A percentile compares a stretch with the other conserved stretches of the same genome.
These are phyloP conservation scores for Thymus mandschuricus DNA, from an alignment of 257 asterid species.

Conservation along the genomic window DNA sequence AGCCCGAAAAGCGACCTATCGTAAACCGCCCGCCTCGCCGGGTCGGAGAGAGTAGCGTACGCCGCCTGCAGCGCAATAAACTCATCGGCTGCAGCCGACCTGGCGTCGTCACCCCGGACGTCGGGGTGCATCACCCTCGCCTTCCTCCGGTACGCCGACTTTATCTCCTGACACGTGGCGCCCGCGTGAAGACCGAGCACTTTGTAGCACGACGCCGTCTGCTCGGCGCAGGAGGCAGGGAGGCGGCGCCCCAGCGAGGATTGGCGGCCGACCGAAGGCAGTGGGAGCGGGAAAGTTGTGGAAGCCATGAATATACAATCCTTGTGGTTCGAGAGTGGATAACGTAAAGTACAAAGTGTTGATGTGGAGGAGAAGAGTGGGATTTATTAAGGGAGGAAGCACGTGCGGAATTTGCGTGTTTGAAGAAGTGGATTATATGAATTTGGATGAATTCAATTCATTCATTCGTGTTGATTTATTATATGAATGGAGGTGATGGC, in stretches of 20 bases:
- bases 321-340: background rate
- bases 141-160: slow-evolving; percentile 45
- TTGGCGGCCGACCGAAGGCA: slow-evolving; percentile 21
- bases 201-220: slow-evolving; percentile 38
- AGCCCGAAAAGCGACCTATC: slow-evolving; percentile 45
- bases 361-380: background rate
- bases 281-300: slow-evolving; percentile 37
- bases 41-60: slow-evolving; percentile 64
- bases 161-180: slow-evolving; percentile 48
- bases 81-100: slow-evolving; percentile 41
- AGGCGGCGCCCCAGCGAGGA: slow-evolving; percentile 28
- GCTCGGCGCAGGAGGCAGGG: slow-evolving; percentile 37
- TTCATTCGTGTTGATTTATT: no score
- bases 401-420: slow-evolving; percentile 7
- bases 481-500: no score
- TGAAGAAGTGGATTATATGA: no score
- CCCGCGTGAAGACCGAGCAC: slow-evolving; percentile 39
- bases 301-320: slow-evolving; percentile 37
- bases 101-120: slow-evolving; percentile 27
- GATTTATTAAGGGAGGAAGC: slow-evolving; percentile 21
- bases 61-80: slow-evolving; percentile 63
- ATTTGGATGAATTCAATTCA: no score
- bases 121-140: slow-evolving; percentile 56
- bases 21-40: slow-evolving; percentile 54
- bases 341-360: background rate